A percentile compares a stretch with the other conserved stretches of the same genome.
Conservation (phyloP, 2,329 filamentous ascomycete genomes). For the Ascochyta viciae-villosae region DNA sequence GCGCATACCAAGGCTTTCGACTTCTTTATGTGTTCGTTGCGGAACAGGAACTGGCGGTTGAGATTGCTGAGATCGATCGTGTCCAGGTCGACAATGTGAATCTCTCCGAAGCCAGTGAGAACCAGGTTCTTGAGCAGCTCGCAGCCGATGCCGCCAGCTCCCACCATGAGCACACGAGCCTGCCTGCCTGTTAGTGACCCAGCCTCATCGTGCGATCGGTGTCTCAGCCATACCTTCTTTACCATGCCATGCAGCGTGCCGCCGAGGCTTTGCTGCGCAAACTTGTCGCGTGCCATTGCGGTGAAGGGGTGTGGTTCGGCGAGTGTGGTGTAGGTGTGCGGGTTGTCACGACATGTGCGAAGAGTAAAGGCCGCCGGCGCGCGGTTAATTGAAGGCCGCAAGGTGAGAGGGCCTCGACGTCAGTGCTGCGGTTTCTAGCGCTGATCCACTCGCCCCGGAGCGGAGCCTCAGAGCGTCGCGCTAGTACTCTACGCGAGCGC, state of each 20-base stretch:
- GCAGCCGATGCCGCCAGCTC: constrained; percentile 95
- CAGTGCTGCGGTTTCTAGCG: constrained; percentile 26
- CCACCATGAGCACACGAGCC: constrained; percentile 91
- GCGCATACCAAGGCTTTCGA: constrained; percentile 82
- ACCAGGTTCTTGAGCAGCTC: constrained; percentile 97
- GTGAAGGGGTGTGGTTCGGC: constrained; percentile 11
- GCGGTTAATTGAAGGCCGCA: constrained; percentile 14
- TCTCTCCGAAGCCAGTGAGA: constrained; percentile 87
- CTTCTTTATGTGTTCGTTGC: constrained; percentile 97
- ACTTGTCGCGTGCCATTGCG: constrained; percentile 58
- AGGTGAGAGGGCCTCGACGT: constrained; percentile 32
- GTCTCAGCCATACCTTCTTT: constrained; percentile 60
- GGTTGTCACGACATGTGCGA: constrained; percentile 29
- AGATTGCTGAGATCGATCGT: constrained; percentile 98
- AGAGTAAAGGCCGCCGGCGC: constrained; percentile 12
- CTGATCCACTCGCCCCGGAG: constrained; percentile 25
- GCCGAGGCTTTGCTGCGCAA: constrained; percentile 67
- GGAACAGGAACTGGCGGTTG: constrained; percentile 96
- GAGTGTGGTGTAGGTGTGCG: constrained; percentile 16
- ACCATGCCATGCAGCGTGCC: constrained; percentile 70
- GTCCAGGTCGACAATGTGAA: constrained; percentile 95
- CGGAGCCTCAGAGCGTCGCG: constrained; percentile 39
- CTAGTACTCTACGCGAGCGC: constrained; percentile 23
- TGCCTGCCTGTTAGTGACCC: constrained; percentile 52
- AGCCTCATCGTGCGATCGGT: not conserved